Evolutionary conservation across 78 protist species (phyloP), one percentile per base, ranked within the genome.

Genomic region (Pigoraptor vietnamica): DNA sequence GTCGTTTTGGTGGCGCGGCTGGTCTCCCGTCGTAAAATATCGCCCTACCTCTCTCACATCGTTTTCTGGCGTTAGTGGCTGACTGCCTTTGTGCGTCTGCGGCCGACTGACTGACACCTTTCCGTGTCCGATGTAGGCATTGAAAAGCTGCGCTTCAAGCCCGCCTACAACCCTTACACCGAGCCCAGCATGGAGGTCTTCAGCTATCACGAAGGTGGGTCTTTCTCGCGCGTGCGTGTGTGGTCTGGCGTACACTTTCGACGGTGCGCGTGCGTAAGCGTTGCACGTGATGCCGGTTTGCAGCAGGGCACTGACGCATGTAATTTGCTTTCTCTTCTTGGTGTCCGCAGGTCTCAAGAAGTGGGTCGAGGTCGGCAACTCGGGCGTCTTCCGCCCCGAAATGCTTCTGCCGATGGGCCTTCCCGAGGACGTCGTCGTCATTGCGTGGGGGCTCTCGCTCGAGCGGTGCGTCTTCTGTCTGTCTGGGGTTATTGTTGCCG

Each of bases 141-240:
- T 82, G 90, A 89, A 81, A 83, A 97, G 79, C 93, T 98, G 48
- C 90, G 96, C 40, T 98, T 97, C 97, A 98, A 98, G 92, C 98
- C 99, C 25, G 99, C 99, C 1, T 99, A 93, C 97, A 99, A 99
- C 94, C 99, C 99, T 33, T 99, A 99, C 98, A 99, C 99, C 21
- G 99, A 99, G 95, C 99, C 99, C 82, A 94, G 98, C 67, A 98
- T 99, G 99, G 99, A 99, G 89, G 96, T 99, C 92, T 97, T 96
- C 94, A 93, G 95, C 89, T 95, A 90, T 56, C 98, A 96, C 93
- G 84, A 79, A 25, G 84, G 67, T 48, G 14, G 6, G n/a, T n/a
- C n/a, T n/a, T n/a, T n/a, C n/a, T n/a, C n/a, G n/a, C n/a, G 88
- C 2, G 88, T 84, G 88, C 37, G 88, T 84, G 37, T 84, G 2